phyloP scores from a whole-genome alignment of 2,329 filamentous ascomycete genomes.

The Plenodomus biglobosus region DNA sequence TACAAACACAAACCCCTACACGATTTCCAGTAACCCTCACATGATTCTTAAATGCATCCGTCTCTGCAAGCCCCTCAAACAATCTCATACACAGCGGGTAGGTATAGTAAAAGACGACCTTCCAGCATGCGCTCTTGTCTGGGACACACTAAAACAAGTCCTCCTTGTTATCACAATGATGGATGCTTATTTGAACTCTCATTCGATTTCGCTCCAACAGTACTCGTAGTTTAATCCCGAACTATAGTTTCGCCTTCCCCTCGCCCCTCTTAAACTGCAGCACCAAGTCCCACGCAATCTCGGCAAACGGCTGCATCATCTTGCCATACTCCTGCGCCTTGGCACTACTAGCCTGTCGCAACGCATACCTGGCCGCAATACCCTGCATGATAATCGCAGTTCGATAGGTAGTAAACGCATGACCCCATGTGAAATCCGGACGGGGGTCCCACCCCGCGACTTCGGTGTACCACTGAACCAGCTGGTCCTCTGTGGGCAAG shows the following conservation, averaged over 20 bases:
- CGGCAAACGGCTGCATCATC: conserved; percentile 70
- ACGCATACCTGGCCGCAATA: conserved; percentile 84
- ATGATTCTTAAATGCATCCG: background rate
- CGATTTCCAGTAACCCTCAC: background rate
- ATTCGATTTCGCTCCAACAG: background rate
- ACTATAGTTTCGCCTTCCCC: conserved; percentile 43
- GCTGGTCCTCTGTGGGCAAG: conserved; percentile 61
- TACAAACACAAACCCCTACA: background rate
- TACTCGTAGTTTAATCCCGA: background rate
- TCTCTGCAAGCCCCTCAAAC: no score
- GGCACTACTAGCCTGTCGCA: conserved; percentile 84
- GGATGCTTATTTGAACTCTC: no score
- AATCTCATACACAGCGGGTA: no score
- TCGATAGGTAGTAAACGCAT: conserved; percentile 63
- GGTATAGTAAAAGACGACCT: no score
- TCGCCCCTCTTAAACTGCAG: conserved; percentile 50
- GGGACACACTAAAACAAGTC: no score
- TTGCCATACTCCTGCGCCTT: conserved; percentile 72
- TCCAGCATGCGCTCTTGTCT: no score
- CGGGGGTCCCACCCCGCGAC: conserved; percentile 71
- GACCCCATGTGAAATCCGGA: conserved; percentile 63
- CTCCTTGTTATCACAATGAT: no score
- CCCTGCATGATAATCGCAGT: conserved; percentile 74
- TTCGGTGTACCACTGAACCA: conserved; percentile 67
- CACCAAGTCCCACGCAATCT: conserved; percentile 77